These are phyloP conservation scores for Macrolepiota dolichaula DNA, from an alignment of 768 basidiomycete species.

Conservation along the genomic window DNA sequence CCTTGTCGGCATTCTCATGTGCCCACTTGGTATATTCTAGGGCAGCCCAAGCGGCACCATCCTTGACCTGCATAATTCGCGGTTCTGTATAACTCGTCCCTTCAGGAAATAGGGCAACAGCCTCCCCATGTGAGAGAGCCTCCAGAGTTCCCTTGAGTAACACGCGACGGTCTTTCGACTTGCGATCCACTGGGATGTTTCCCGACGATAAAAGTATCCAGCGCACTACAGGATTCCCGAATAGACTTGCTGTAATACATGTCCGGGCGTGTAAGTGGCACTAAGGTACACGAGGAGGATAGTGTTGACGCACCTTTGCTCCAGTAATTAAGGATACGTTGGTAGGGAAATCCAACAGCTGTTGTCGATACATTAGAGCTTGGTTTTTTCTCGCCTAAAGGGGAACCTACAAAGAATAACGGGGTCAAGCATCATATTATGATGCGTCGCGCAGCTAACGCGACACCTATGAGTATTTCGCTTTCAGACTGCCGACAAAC, in stretches of 20 bases:
- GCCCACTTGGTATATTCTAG: slow-evolving; percentile 88
- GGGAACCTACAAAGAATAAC: slow-evolving; percentile 66
- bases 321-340: slow-evolving; percentile 86
- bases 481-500: not conserved
- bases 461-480: slow-evolving; percentile 1
- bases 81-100: slow-evolving; percentile 94
- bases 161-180: slow-evolving; percentile 85
- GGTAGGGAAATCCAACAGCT: slow-evolving; percentile 83
- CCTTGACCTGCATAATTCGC: slow-evolving; percentile 87
- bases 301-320: slow-evolving; percentile 70
- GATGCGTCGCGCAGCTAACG: slow-evolving; percentile 48
- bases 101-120: slow-evolving; percentile 92
- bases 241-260: slow-evolving; percentile 79
- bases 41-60: slow-evolving; percentile 93
- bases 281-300: not conserved
- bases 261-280: not conserved
- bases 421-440: slow-evolving; percentile 95
- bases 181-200: slow-evolving; percentile 97
- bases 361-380: slow-evolving; percentile 6
- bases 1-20: slow-evolving; percentile 47
- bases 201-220: slow-evolving; percentile 84
- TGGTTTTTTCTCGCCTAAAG: not conserved
- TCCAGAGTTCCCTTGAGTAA: slow-evolving; percentile 90
- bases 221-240: slow-evolving; percentile 69
- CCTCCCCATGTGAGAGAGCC: slow-evolving; percentile 71